Percentiles rank a stretch among this genome's conserved stretches.
phyloP scores from a whole-genome alignment of 164 flowering plant species.

The Macadamia tetraphylla region DNA sequence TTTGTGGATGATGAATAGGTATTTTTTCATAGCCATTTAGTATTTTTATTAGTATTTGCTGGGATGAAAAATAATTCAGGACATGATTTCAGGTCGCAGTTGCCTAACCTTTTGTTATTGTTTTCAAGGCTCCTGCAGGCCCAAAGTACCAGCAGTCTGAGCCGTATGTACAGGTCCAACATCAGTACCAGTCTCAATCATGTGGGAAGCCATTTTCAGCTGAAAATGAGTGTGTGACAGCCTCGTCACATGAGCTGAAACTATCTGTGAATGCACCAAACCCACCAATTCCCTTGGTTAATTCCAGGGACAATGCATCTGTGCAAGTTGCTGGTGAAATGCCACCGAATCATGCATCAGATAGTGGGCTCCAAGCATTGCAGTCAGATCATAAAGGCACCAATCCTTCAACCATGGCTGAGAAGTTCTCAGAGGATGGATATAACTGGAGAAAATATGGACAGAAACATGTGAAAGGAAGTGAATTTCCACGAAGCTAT shows the following conservation, averaged over 20 bases:
- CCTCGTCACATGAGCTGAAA: constrained; percentile 43
- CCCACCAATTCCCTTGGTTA: constrained; percentile 19
- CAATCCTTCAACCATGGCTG: constrained; percentile 26
- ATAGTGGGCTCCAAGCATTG: constrained; percentile 20
- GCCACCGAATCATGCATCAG: constrained; percentile 21
- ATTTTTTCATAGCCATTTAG: no score
- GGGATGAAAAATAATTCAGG: no score
- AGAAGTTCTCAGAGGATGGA: constrained; percentile 65
- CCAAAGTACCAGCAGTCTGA: constrained; percentile 30
- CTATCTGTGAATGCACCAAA: constrained; percentile 20
- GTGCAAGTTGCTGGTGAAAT: constrained; percentile 30
- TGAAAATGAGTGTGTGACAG: constrained; percentile 29
- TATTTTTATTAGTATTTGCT: no score
- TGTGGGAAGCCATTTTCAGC: constrained; percentile 29
- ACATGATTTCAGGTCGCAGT: no score
- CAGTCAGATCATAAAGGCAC: constrained; percentile 41
- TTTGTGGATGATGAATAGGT: no score
- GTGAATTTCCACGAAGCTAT: constrained; percentile 72
- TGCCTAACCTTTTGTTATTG: constrained; percentile 4
- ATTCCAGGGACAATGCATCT: constrained; percentile 27
- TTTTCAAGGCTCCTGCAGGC: constrained; percentile 46
- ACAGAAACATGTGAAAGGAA: constrained; percentile 75
- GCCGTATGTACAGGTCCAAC: constrained; percentile 35
- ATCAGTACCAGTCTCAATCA: constrained; percentile 31
- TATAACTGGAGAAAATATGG: constrained; percentile 85